phyloP scores from a whole-genome alignment of 2,329 filamentous ascomycete species.

The Phyllosticta paracitricarpa region DNA sequence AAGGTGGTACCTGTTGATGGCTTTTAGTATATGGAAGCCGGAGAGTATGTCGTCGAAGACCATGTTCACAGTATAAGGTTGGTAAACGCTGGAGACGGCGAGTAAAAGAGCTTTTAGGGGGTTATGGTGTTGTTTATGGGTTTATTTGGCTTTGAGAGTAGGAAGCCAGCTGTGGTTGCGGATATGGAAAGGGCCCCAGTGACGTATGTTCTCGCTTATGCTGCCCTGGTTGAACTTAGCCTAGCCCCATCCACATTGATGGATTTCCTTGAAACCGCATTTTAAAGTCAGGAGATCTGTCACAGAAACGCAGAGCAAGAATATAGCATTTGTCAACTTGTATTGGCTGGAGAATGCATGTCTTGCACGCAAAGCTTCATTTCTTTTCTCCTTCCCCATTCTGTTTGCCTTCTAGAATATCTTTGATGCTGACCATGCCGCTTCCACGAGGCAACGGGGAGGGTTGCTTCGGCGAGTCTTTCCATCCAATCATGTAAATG shows the following conservation, averaged over 20 bases:
- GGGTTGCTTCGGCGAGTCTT: constrained; percentile 67
- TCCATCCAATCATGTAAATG: constrained; percentile 99
- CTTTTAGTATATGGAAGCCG: not conserved
- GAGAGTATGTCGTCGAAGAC: not conserved
- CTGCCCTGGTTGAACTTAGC: not conserved
- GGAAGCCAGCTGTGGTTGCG: not conserved
- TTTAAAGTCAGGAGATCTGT: not conserved
- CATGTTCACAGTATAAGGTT: not conserved
- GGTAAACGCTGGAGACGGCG: not conserved
- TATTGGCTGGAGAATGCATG: not conserved
- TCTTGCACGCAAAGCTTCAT: not conserved
- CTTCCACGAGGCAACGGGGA: constrained; percentile 75
- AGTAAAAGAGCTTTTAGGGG: no score
- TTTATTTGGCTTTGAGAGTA: not conserved
- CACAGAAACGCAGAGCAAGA: not conserved
- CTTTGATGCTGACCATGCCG: constrained; percentile 79
- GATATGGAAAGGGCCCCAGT: not conserved
- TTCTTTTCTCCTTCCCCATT: not conserved
- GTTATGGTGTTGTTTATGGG: not conserved
- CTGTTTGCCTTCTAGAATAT: constrained; percentile 49
- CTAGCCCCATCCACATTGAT: not conserved
- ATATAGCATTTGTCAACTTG: not conserved
- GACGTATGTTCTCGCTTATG: not conserved
- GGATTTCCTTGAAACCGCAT: not conserved
- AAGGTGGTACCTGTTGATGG: not conserved